Evolutionary conservation across 192 early-diverging fungal genomes (phyloP), one percentile per base, ranked within the genome.

Genomic region (Linnemannia elongata): DNA sequence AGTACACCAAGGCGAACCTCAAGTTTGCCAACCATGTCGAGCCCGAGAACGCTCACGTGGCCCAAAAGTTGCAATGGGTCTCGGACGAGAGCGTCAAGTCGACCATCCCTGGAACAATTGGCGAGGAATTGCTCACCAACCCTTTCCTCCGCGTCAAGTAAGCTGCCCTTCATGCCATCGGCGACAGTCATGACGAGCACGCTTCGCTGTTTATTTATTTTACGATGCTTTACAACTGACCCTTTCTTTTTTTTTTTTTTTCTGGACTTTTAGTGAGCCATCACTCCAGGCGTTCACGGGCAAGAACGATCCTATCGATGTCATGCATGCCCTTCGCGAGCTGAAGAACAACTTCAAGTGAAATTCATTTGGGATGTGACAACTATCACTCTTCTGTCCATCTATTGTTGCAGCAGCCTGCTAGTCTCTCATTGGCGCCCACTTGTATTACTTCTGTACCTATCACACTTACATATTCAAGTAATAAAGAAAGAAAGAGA

Each of bases 31-130:
- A 82, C 8, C 89, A 90, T 13, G 90, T 98, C 30, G 97, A 98
- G n/a, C 94, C 95, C 0, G 75, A 93, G 24, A 98, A 99, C 83
- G 38, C 86, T n/a, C 88, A 87, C 44, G 88, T 99, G 2, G 74
- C 87, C 45, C 86, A 90, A 1, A 97, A 97, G 88, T 89, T 93
- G n/a, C 85, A 88, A 52, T 94, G 94, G 93, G 89, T 89, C 71
- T 87, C 88, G 30, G 77, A 90, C 41, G 89, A 90, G 68, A 68
- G 15, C 1, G 88, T 89, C 12, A 90, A 85, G 6, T 49, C 79
- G 12, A 98, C 97, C 0, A 93, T 99, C 42, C 97, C 98, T 8
- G 96, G 96, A 27, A 96, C 96, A 13, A 96, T 99, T 82, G 96
- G 91, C n/a, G 95, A 97, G 54, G 98, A 99, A 75, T 88, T 93